A percentile compares a stretch with the other conserved stretches of the same genome.
Conservation (phyloP, 1,139 yeast species). For the Yamadazyma dushanensis region DNA sequence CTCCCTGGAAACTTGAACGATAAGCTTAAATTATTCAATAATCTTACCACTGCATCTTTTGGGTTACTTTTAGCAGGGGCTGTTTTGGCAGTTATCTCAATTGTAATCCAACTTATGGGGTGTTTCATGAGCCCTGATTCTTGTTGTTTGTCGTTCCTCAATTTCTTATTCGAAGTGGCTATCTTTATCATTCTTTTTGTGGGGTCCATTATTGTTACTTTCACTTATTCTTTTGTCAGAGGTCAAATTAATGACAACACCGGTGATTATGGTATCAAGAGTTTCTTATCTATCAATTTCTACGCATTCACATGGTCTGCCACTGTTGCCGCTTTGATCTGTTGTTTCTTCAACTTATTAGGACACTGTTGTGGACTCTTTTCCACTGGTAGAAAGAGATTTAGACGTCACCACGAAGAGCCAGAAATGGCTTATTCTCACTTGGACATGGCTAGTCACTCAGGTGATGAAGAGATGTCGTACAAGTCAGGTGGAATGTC, state of each 20-base stretch:
- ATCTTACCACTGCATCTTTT: constrained; percentile 26
- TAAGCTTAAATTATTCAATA: constrained; percentile 32
- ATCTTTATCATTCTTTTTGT: constrained; percentile 34
- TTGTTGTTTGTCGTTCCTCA: constrained; percentile 41
- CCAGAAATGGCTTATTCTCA: constrained; percentile 34
- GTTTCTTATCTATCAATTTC: constrained; percentile 40
- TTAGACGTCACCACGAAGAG: constrained; percentile 20
- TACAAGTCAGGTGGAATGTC: constrained; percentile 7
- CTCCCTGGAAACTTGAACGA: constrained; percentile 40
- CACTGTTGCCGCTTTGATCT: constrained; percentile 36
- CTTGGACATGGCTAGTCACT: constrained; percentile 3
- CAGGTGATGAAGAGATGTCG: constrained; percentile 8
- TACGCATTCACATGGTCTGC: constrained; percentile 48
- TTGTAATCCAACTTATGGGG: constrained; percentile 32
- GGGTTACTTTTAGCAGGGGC: constrained; percentile 31
- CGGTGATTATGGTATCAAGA: constrained; percentile 32
- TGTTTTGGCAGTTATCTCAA: constrained; percentile 27
- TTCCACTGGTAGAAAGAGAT: constrained; percentile 33
- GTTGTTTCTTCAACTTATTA: constrained; percentile 34
- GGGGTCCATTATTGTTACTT: constrained; percentile 38
- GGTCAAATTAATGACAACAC: constrained; percentile 32
- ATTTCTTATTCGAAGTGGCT: constrained; percentile 34
- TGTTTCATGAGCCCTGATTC: constrained; percentile 37
- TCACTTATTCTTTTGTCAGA: constrained; percentile 30
- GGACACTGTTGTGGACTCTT: constrained; percentile 49